Conservation (phyloP, 1,284 basidiomycete genomes). For the Dichomitus squalens region DNA sequence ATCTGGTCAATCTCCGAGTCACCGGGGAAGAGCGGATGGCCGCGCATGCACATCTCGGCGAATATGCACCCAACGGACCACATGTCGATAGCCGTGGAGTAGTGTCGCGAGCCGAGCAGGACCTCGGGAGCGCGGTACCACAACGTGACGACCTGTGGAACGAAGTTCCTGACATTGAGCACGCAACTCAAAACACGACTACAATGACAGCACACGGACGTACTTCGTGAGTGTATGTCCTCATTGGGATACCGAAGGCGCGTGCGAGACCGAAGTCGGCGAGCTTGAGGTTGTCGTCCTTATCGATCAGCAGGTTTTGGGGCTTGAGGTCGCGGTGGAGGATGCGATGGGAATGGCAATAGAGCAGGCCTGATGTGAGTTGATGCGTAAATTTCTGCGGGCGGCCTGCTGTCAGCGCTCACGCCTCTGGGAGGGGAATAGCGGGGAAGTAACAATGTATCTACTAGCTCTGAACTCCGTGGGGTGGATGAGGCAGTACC, state of each 20-base stretch:
- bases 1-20: constrained; percentile 99
- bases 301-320: constrained; percentile 96
- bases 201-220: constrained; percentile 23
- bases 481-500: too few relatives aligned
- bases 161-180: background rate
- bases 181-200: background rate
- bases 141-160: constrained; percentile 87
- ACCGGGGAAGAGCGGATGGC: constrained; percentile 93
- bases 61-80: constrained; percentile 98
- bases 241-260: constrained; percentile 96
- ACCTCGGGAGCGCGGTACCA: constrained; percentile 99
- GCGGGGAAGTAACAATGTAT: too few relatives aligned
- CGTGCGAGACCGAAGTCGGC: constrained; percentile 97
- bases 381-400: constrained; percentile 89
- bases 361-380: constrained; percentile 85
- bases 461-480: too few relatives aligned
- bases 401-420: background rate
- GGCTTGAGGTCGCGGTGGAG: constrained; percentile 98
- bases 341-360: constrained; percentile 96
- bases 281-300: constrained; percentile 88
- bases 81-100: constrained; percentile 97
- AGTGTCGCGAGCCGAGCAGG: constrained; percentile 92
- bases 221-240: constrained; percentile 98
- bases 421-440: too few relatives aligned
- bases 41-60: constrained; percentile 90